Evolutionary conservation across 2,329 filamentous ascomycete species (phyloP), one percentile per base, ranked within the genome.

Genomic region (Fusarium cicatricum): DNA sequence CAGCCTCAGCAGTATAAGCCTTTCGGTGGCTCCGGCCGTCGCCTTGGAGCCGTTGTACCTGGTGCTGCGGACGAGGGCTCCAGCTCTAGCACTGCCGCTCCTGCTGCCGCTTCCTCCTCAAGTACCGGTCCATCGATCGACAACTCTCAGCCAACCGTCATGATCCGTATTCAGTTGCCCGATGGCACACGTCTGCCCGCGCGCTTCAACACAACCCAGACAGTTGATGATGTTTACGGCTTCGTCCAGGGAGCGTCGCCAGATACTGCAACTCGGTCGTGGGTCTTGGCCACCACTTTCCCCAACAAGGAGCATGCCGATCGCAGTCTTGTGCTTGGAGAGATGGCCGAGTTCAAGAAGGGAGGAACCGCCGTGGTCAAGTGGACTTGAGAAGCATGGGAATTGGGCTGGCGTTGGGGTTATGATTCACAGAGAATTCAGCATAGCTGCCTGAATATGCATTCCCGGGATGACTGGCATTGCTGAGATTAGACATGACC

Each of bases 201-300:
- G 21, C 85, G 90, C 9, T 96, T 96, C 77, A 95, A 95, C 77
- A 87, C 88, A 0, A 88, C 84, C 1, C 88, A 92, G 66, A 95
- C 90, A 0, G 77, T 96, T 40, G 88, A 86, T 14, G 89, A 94
- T 62, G 82, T 96, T 9, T 94, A 95, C 73, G 78, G 81, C 9
- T 94, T 94, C 67, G 85, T 94, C 56, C 78, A 84, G 54, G 80
- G 82, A n/a, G 83, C 90, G 0, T 87, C 84, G 21, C 72, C 86
- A 0, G 81, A 81, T 7, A 82, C 84, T 43, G 77, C 78, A 26
- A 70, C 75, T 33, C 82, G 90, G n/a, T 67, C 81, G 4, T 95
- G 89, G 81, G 88, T 91, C 3, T 78, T 96, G 37, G 90, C 89
- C 61, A 95, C 91, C 0, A 94, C 90, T 0, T 95, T 95, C 74